A percentile compares a stretch with the other conserved stretches of the same genome.
Evolutionary conservation across 805 yeast genomes (phyloP).

Genomic region (Pichia occidentalis): DNA sequence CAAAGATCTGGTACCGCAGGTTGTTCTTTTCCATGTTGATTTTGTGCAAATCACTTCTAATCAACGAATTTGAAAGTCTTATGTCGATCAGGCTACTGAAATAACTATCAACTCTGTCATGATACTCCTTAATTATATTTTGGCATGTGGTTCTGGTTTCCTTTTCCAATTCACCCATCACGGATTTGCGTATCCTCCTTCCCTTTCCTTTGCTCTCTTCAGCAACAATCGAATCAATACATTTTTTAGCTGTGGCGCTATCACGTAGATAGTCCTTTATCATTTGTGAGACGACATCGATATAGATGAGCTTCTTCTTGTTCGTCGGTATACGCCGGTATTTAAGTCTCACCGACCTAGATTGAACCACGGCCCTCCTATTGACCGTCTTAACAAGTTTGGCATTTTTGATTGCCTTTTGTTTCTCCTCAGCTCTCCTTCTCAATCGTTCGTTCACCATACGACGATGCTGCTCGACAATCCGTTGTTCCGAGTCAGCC

Average conservation of each 20-base stretch:
- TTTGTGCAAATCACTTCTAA: constrained; percentile 26
- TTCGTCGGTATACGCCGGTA: constrained; percentile 26
- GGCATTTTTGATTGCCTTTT: background rate
- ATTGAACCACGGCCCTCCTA: constrained; percentile 9
- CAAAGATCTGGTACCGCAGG: constrained; percentile 26
- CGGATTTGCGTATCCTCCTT: too few relatives aligned
- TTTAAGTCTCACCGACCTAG: constrained; percentile 17
- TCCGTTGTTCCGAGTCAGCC: constrained; percentile 1
- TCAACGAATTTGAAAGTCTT: constrained; percentile 30
- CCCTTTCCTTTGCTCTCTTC: background rate
- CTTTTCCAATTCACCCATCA: background rate
- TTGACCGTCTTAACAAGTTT: background rate
- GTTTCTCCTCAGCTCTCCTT: background rate
- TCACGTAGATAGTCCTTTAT: constrained; percentile 25
- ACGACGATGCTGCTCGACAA: constrained; percentile 3
- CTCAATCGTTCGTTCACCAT: background rate
- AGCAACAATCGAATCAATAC: background rate
- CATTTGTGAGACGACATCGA: constrained; percentile 30
- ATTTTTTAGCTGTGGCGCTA: constrained; percentile 14
- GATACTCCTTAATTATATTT: constrained; percentile 20
- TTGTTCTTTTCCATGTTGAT: constrained; percentile 27
- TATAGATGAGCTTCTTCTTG: constrained; percentile 24
- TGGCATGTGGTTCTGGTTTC: background rate
- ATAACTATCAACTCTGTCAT: constrained; percentile 21
- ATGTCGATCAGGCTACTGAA: constrained; percentile 31